Percentiles rank a stretch among this genome's conserved stretches.
These are phyloP conservation scores for Trichosporon asahii DNA, from an alignment of 1,284 basidiomycete species.

Conservation along the genomic window DNA sequence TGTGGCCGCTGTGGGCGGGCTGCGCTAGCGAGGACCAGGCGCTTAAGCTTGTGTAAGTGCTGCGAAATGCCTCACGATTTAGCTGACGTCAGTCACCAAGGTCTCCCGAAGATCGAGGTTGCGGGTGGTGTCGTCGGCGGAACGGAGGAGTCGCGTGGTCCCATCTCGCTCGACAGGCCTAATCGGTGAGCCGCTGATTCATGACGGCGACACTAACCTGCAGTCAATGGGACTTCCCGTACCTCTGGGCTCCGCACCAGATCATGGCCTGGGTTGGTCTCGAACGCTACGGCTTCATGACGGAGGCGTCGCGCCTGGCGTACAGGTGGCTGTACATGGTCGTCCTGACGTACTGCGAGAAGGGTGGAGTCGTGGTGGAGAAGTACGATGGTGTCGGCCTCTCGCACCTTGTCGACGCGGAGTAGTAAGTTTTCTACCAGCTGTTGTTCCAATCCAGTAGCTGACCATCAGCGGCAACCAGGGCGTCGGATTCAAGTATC, in stretches of 20 bases:
- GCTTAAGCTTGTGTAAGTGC: slow-evolving; percentile 78
- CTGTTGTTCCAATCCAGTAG: too few species aligned
- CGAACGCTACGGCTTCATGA: slow-evolving; percentile 90
- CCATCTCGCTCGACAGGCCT: slow-evolving; percentile 91
- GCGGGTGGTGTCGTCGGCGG: slow-evolving; percentile 94
- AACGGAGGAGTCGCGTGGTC: slow-evolving; percentile 92
- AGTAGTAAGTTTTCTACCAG: slow-evolving; percentile 64
- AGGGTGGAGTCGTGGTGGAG: slow-evolving; percentile 95
- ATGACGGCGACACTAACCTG: slow-evolving; percentile 59
- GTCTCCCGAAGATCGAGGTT: slow-evolving; percentile 91
- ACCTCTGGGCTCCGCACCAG: slow-evolving; percentile 86
- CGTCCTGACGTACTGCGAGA: slow-evolving; percentile 65
- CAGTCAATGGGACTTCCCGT: slow-evolving; percentile 74
- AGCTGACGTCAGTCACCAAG: slow-evolving; percentile 60
- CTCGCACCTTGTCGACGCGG: slow-evolving; percentile 92
- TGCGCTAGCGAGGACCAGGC: slow-evolving; percentile 93
- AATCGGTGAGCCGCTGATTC: slow-evolving; percentile 68
- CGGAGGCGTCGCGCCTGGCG: slow-evolving; percentile 87
- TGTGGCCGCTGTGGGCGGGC: slow-evolving; percentile 97
- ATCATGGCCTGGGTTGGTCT: slow-evolving; percentile 97
- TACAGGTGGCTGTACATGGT: slow-evolving; percentile 96
- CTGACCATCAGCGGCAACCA: slow-evolving; percentile 71
- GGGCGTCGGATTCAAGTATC: slow-evolving; percentile 93
- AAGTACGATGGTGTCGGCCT: slow-evolving; percentile 97
- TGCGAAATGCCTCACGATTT: background rate